phyloP scores from a whole-genome alignment of 106 monocot genomes.

The Allium sativum region DNA sequence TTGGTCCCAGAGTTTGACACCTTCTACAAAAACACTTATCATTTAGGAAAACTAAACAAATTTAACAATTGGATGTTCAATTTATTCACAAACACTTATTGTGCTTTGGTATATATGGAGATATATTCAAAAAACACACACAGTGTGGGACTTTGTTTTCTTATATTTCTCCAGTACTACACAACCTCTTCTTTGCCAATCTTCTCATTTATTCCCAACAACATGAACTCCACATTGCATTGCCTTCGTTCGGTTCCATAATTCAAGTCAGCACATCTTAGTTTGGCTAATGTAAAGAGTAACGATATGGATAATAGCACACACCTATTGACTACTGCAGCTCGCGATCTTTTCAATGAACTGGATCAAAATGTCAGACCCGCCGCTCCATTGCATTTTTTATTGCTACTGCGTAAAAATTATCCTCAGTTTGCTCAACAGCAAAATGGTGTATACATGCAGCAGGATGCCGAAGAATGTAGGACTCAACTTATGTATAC shows the following conservation, averaged over 20 bases:
- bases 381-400: slow-evolving; percentile 86
- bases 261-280: slow-evolving; percentile 62
- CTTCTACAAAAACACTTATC: too few relatives aligned
- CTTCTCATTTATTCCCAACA: too few relatives aligned
- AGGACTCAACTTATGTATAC: slow-evolving; percentile 95
- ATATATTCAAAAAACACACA: too few relatives aligned
- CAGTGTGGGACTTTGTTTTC: too few relatives aligned
- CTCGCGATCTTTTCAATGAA: slow-evolving; percentile 80
- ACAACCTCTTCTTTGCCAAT: too few relatives aligned
- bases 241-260: slow-evolving; percentile 95
- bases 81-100: too few relatives aligned
- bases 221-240: slow-evolving; percentile 97
- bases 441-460: slow-evolving; percentile 94
- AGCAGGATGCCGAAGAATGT: slow-evolving; percentile 99
- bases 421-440: slow-evolving; percentile 97
- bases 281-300: slow-evolving; percentile 55
- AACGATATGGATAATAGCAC: slow-evolving; percentile 80
- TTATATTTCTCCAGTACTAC: too few relatives aligned
- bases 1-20: too few relatives aligned
- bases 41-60: too few relatives aligned
- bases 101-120: too few relatives aligned
- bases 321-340: slow-evolving; percentile 81
- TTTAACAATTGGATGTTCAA: too few relatives aligned
- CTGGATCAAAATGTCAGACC: slow-evolving; percentile 80
- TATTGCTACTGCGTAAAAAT: slow-evolving; percentile 76